A percentile compares a stretch with the other conserved stretches of the same genome.
Conservation (phyloP, 352 stramenopile species). For the Pythium coloratum region DNA sequence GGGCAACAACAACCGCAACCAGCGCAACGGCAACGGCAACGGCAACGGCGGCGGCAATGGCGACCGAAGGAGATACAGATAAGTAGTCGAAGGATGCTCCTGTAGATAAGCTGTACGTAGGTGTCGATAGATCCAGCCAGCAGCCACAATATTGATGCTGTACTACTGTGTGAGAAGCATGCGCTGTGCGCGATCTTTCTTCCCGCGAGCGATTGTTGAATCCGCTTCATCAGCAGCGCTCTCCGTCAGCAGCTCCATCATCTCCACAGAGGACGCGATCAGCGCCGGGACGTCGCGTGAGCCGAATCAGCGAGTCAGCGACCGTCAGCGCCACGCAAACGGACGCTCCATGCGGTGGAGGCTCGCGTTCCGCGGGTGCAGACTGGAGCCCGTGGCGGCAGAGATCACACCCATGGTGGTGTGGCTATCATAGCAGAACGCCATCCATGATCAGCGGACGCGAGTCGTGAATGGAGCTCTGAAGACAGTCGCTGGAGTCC, state of each 20-base stretch:
- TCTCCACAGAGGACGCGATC: background rate
- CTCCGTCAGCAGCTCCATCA: background rate
- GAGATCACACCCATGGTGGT: background rate
- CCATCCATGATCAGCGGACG: no score
- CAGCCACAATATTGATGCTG: background rate
- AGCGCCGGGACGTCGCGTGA: background rate
- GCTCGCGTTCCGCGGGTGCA: conserved; percentile 21
- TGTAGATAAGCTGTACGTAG: background rate
- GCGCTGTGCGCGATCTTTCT: conserved; percentile 4
- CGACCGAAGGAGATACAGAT: conserved; percentile 4
- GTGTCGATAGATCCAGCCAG: background rate
- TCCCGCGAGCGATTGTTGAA: background rate
- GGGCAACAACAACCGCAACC: conserved; percentile 7
- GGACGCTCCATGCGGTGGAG: conserved; percentile 6
- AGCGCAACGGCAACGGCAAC: conserved; percentile 4
- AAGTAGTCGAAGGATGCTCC: background rate
- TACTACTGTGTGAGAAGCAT: conserved; percentile 3
- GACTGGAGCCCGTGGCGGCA: background rate
- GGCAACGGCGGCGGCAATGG: background rate
- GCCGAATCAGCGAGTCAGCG: background rate
- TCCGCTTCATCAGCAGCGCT: background rate
- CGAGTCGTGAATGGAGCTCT: no score
- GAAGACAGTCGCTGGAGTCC: background rate
- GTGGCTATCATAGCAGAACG: background rate
- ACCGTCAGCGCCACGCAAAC: background rate